Percentiles rank a stretch among this genome's conserved stretches.
Evolutionary conservation across 352 stramenopile genomes (phyloP).

Genomic region (Aphanomyces invadans): DNA sequence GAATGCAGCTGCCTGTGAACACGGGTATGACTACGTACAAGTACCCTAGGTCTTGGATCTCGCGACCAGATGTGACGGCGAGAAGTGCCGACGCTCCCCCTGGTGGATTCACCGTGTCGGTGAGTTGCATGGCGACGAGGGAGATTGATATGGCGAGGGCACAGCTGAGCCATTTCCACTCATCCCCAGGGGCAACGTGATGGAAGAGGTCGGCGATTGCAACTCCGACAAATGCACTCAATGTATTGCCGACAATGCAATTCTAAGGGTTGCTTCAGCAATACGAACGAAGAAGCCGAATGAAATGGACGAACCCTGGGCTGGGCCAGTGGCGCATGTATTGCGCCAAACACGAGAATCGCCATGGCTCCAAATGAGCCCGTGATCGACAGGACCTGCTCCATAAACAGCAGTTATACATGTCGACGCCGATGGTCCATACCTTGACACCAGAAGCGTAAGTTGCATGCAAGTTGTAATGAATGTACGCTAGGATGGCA

Average conservation of each 20-base stretch:
- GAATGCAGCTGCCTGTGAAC: constrained; percentile 21
- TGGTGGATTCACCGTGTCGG: constrained; percentile 33
- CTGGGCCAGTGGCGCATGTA: constrained; percentile 29
- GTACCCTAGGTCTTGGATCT: constrained; percentile 27
- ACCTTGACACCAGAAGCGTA: neutral
- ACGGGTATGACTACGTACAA: constrained; percentile 27
- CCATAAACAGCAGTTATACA: neutral
- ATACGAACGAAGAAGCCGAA: neutral
- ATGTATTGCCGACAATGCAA: constrained; percentile 26
- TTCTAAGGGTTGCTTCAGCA: constrained; percentile 22
- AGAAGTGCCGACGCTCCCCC: constrained; percentile 30
- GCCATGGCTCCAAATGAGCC: constrained; percentile 33
- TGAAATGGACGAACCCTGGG: constrained; percentile 20
- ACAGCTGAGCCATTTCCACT: constrained; percentile 26
- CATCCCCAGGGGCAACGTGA: neutral
- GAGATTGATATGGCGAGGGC: constrained; percentile 29
- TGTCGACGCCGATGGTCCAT: neutral
- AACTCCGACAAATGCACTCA: constrained; percentile 30
- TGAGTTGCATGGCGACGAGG: constrained; percentile 30
- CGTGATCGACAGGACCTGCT: constrained; percentile 19
- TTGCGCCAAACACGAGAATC: constrained; percentile 31
- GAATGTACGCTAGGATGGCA: constrained; percentile 8
- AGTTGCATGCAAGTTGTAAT: neutral
- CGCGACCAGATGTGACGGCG: constrained; percentile 25
- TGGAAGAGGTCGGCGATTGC: constrained; percentile 25